Evolutionary conservation across 306 rosid genomes (phyloP).

Genomic region (Fagus crenata): DNA sequence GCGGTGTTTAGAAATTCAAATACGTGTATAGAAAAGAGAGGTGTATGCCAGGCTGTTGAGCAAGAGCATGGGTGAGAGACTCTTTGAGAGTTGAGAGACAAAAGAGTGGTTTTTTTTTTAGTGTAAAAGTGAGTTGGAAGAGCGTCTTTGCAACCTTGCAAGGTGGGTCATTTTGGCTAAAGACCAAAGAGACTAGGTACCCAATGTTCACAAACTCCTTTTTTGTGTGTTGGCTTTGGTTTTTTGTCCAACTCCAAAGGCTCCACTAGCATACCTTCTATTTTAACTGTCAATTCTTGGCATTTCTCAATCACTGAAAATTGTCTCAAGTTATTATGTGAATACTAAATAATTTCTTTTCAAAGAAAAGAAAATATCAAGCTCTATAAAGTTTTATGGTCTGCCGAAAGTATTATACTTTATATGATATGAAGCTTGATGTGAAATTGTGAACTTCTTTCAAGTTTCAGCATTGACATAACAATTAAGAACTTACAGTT

Average conservation of each 20-base stretch:
- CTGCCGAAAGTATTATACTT: not conserved
- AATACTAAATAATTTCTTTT: not conserved
- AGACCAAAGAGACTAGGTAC: not conserved
- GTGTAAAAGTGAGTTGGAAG: conserved; percentile 26
- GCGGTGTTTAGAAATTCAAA: conserved; percentile 5
- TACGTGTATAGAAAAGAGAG: conserved; percentile 43
- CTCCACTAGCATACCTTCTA: not conserved
- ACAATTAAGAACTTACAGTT: not conserved
- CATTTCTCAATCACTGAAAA: conserved; percentile 8
- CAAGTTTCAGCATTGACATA: not conserved
- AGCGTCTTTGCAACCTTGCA: not conserved
- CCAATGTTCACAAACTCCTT: too few species aligned
- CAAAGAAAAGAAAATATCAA: not conserved
- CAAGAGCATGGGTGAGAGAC: conserved; percentile 22
- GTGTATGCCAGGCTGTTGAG: conserved; percentile 48
- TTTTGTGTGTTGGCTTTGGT: not conserved
- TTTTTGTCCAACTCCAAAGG: not conserved
- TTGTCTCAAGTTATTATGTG: not conserved
- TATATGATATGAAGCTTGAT: not conserved
- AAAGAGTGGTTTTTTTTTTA: not conserved
- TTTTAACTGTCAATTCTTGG: conserved; percentile 4
- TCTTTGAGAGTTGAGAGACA: not conserved
- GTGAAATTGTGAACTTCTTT: not conserved
- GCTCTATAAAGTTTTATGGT: not conserved
- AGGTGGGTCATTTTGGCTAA: conserved; percentile 7